Base-by-base conservation (phyloP, 306 rosid species). In the Ormosia emarginata region DNA sequence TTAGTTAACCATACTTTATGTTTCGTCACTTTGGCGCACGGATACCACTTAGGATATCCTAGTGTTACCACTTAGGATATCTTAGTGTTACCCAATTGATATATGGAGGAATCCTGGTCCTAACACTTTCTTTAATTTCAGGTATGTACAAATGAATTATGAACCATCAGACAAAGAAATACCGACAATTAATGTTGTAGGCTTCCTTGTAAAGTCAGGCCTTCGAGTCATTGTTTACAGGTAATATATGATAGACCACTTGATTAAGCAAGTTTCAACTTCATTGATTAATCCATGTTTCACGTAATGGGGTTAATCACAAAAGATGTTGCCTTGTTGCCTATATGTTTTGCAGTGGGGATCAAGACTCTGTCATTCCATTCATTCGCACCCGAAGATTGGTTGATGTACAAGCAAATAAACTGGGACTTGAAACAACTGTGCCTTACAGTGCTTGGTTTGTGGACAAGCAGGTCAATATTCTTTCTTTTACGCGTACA, bases 371-470 rank as follows among this genome's bases (percentile, higher is more conserved):
- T 17, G 74, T 50, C 0, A 7, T 84, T 52, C 84, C 87, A 58
- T 84, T 84, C n/a, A 43, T 49, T 1, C 70, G 83, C 29, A 61
- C 56, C 5, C 67, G 75, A 24, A 63, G 49, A 36, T 30, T 83
- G 47, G 82, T 77, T 55, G 58, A 77, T 11, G 3, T n/a, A 4
- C 67, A 70, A 14, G 86, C 82, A 9, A 71, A 15, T 67, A 37
- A 37, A 33, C 46, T 85, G 24, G 78, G 81, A 7, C 61, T 86
- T 5, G 12, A 53, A 5, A 79, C 88, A 46, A 79, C 80, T 8
- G 56, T 79, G 67, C 84, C 87, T 13, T 86, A 79, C 62, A 44
- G 82, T 14, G 63, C 67, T 2, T 82, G 89, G 87, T 75, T 86
- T 44, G 85, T 68, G 44, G 83, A 59, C 30, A 86, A 86, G n/a